Percentiles rank a stretch among this genome's conserved stretches.
phyloP scores from a whole-genome alignment of 176 grass and related monocot species.

The Avena sativa region DNA sequence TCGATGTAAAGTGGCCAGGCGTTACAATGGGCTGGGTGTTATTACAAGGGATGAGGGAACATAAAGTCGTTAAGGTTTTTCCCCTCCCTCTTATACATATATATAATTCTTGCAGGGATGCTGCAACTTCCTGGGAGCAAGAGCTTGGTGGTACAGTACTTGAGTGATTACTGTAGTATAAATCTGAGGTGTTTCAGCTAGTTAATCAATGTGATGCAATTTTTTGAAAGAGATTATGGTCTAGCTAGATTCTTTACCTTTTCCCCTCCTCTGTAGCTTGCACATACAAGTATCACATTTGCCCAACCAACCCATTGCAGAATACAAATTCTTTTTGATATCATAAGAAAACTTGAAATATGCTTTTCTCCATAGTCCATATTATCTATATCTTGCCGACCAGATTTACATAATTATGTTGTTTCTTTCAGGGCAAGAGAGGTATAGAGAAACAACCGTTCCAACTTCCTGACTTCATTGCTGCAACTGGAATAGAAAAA shows the following conservation, averaged over 20 bases:
- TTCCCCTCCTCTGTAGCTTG: conserved; percentile 5
- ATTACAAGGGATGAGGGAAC: conserved; percentile 39
- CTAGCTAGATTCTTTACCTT: conserved; percentile 29
- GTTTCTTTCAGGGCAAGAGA: conserved; percentile 82
- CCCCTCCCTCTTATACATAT: conserved; percentile 83
- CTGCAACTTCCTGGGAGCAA: conserved; percentile 65
- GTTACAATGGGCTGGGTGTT: neutral
- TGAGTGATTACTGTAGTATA: conserved; percentile 51
- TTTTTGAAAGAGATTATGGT: conserved; percentile 34
- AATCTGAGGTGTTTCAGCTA: conserved; percentile 44
- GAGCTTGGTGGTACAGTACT: conserved; percentile 59
- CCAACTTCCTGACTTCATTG: conserved; percentile 97
- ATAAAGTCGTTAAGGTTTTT: conserved; percentile 60
- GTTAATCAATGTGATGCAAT: conserved; percentile 46
- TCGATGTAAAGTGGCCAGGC: neutral
- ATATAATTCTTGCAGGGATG: conserved; percentile 81
- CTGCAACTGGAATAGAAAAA: conserved; percentile 99
- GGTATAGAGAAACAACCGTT: conserved; percentile 99
- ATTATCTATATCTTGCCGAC: neutral
- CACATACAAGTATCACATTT: neutral
- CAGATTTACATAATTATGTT: conserved; percentile 42
- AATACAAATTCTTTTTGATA: neutral
- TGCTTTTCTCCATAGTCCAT: conserved; percentile 3
- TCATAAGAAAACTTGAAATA: conserved; percentile 1
- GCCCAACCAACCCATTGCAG: neutral